Percentiles rank a stretch among this genome's conserved stretches.
These are phyloP conservation scores for Podaxis sp. DNA, from an alignment of 768 basidiomycete species.

Conservation along the genomic window DNA sequence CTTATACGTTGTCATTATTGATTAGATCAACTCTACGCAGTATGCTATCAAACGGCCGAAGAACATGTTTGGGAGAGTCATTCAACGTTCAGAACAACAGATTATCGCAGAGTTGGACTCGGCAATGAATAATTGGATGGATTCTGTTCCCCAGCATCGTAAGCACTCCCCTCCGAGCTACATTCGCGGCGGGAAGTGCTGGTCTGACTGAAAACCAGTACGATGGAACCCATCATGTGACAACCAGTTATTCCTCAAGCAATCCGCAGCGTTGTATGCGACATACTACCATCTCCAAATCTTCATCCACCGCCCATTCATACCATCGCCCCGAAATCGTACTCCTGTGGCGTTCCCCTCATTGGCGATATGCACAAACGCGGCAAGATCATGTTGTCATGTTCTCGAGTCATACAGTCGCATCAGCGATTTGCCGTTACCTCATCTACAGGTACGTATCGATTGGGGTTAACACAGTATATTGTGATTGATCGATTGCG, in stretches of 20 bases:
- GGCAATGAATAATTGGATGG: slow-evolving; percentile 76
- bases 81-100: slow-evolving; percentile 54
- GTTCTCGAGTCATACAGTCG: slow-evolving; percentile 55
- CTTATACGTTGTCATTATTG: background rate
- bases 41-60: slow-evolving; percentile 71
- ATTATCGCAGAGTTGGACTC: slow-evolving; percentile 74
- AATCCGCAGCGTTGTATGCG: slow-evolving; percentile 54
- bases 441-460: slow-evolving; percentile 33
- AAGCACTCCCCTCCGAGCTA: slow-evolving; percentile 12
- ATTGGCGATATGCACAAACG: slow-evolving; percentile 83
- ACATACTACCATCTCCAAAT: slow-evolving; percentile 58
- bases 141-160: slow-evolving; percentile 61
- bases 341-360: slow-evolving; percentile 46
- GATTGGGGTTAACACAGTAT: background rate
- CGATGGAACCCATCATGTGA: slow-evolving; percentile 41
- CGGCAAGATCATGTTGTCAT: slow-evolving; percentile 73
- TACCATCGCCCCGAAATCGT: slow-evolving; percentile 59
- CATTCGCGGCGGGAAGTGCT: background rate
- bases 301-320: slow-evolving; percentile 76
- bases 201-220: slow-evolving; percentile 25
- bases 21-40: slow-evolving; percentile 29
- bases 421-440: slow-evolving; percentile 30
- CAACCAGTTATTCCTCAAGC: slow-evolving; percentile 43
- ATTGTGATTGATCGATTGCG: background rate
- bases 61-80: slow-evolving; percentile 42